Evolutionary conservation across 75 land plant species (phyloP).

Genomic region (Cupressus sempervirens): DNA sequence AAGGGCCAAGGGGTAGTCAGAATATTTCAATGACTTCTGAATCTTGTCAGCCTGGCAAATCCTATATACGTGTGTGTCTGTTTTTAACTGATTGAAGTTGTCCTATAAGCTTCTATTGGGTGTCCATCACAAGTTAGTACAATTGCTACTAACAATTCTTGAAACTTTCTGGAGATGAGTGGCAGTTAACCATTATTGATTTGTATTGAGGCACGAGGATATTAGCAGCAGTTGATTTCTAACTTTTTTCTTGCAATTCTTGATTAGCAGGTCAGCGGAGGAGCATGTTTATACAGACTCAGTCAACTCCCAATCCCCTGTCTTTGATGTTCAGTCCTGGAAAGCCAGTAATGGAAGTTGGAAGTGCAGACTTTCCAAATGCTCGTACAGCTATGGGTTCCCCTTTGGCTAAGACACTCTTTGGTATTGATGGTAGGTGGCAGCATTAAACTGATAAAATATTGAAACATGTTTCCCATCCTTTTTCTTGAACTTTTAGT

Average conservation of each 20-base stretch:
- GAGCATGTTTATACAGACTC: conserved; percentile 92
- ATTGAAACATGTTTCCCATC: not conserved
- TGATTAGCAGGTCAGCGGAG: conserved; percentile 59
- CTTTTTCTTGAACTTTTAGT: not conserved
- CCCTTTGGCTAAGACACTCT: conserved; percentile 84
- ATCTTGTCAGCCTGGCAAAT: too few relatives aligned
- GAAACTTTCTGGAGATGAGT: not conserved
- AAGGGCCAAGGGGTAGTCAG: too few relatives aligned
- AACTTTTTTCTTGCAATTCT: not conserved
- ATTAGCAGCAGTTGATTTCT: not conserved
- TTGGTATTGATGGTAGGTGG: conserved; percentile 74
- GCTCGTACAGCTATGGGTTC: conserved; percentile 85
- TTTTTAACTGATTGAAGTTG: too few relatives aligned
- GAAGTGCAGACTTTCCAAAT: conserved; percentile 94
- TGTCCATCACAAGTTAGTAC: too few relatives aligned
- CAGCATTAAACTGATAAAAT: not conserved
- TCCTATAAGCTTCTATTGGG: too few relatives aligned
- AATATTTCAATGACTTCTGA: too few relatives aligned
- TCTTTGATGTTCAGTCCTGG: conserved; percentile 97
- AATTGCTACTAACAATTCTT: not conserved
- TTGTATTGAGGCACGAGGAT: not conserved
- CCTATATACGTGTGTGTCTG: too few relatives aligned
- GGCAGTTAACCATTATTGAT: not conserved
- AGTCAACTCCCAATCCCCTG: conserved; percentile 86
- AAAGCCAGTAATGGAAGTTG: conserved; percentile 91